phyloP scores from a whole-genome alignment of 441 rosid species.

The Capsella rubella region DNA sequence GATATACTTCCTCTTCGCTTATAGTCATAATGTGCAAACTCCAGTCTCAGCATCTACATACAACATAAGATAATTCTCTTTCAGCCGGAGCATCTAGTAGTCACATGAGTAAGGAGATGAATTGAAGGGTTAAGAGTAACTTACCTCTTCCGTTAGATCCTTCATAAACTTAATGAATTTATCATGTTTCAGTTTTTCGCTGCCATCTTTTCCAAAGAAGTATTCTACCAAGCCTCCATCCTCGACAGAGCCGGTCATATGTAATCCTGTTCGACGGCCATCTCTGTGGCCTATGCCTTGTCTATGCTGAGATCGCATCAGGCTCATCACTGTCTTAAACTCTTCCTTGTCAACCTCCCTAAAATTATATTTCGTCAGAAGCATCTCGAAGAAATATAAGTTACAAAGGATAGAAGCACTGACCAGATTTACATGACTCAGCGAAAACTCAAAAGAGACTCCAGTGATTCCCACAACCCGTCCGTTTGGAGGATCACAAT shows the following conservation, averaged over 20 bases:
- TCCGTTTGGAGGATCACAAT: conserved; percentile 37
- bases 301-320: conserved; percentile 83
- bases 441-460: conserved; percentile 46
- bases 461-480: conserved; percentile 39
- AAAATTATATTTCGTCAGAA: conserved; percentile 27
- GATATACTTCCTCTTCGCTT: conserved; percentile 66
- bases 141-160: conserved; percentile 80
- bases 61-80: not conserved
- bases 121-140: conserved; percentile 12
- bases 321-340: conserved; percentile 88
- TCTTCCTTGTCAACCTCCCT: conserved; percentile 87
- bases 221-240: conserved; percentile 86
- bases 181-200: conserved; percentile 62
- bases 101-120: not conserved
- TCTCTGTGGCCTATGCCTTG: conserved; percentile 78
- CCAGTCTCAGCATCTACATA: conserved; percentile 74
- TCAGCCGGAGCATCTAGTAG: conserved; percentile 7
- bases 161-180: conserved; percentile 77
- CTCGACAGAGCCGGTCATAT: conserved; percentile 67
- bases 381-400: conserved; percentile 19
- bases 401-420: conserved; percentile 40
- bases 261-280: conserved; percentile 74
- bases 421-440: conserved; percentile 43
- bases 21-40: conserved; percentile 88
- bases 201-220: conserved; percentile 93